phyloP scores from a whole-genome alignment of 305 asterid species.

The Fraxinus sp. region DNA sequence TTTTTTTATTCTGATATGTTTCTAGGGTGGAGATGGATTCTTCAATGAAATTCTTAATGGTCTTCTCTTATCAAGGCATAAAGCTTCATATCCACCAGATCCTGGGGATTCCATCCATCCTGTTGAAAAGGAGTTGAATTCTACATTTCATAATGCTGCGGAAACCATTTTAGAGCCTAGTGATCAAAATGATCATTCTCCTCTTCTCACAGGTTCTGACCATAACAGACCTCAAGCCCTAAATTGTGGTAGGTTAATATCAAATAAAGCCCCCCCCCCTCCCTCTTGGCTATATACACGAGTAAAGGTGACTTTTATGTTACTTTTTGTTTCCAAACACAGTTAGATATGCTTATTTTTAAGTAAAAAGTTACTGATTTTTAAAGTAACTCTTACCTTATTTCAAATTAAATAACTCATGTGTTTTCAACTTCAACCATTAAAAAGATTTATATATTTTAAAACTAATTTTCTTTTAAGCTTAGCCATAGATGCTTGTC shows the following conservation, averaged over 20 bases:
- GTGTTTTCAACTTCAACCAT: not conserved
- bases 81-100: conserved; percentile 74
- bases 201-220: conserved; percentile 59
- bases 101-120: conserved; percentile 47
- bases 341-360: not conserved
- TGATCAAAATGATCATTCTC: conserved; percentile 52
- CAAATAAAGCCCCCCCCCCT: conserved; percentile 23
- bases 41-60: conserved; percentile 91
- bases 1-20: conserved; percentile 26
- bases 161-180: conserved; percentile 41
- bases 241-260: conserved; percentile 47
- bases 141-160: conserved; percentile 37
- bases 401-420: not conserved
- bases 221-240: conserved; percentile 36
- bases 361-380: not conserved
- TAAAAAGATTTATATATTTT: not conserved
- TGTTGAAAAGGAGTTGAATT: conserved; percentile 36
- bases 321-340: not conserved
- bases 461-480: not conserved
- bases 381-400: not conserved
- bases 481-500: conserved; percentile 26
- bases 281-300: no score
- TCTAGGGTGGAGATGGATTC: conserved; percentile 97
- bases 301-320: not conserved
- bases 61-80: conserved; percentile 78